Evolutionary conservation across 1,139 yeast species (phyloP).

Genomic region (Debaryomyces coudertii): DNA sequence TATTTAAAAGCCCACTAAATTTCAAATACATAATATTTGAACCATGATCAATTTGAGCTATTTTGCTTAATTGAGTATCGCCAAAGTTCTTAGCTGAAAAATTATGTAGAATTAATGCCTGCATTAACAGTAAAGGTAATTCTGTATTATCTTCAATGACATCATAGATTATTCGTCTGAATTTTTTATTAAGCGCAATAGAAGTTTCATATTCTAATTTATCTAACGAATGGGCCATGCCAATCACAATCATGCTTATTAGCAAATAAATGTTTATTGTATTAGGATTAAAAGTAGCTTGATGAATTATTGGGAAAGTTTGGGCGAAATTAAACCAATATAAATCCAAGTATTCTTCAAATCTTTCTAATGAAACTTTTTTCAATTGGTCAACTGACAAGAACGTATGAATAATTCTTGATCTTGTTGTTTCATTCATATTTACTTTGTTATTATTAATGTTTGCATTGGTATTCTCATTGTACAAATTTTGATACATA

Average conservation of each 20-base stretch:
- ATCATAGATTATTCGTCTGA: conserved; percentile 12
- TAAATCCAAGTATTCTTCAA: conserved; percentile 12
- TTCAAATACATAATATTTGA: conserved; percentile 22
- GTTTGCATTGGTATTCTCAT: conserved; percentile 11
- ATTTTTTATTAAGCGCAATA: conserved; percentile 12
- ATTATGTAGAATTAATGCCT: conserved; percentile 25
- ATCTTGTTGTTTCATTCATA: conserved; percentile 11
- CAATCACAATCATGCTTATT: conserved; percentile 36
- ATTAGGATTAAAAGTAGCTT: conserved; percentile 39
- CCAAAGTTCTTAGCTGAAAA: conserved; percentile 27
- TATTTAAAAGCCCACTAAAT: conserved; percentile 28
- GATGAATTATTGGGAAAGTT: conserved; percentile 40
- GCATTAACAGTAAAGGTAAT: conserved; percentile 22
- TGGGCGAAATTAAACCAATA: conserved; percentile 35
- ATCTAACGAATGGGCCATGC: conserved; percentile 33
- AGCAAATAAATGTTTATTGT: conserved; percentile 30
- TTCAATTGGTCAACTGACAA: conserved; percentile 8
- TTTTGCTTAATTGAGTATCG: conserved; percentile 23
- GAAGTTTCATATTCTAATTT: conserved; percentile 20
- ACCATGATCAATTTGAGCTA: conserved; percentile 33
- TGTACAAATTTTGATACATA: conserved; percentile 14
- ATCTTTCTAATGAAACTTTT: conserved; percentile 10
- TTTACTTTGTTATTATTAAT: conserved; percentile 6
- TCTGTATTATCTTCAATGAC: conserved; percentile 14
- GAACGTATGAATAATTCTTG: conserved; percentile 8